Evolutionary conservation across 805 yeast genomes (phyloP).

Genomic region (Sugiyamaella americana): DNA sequence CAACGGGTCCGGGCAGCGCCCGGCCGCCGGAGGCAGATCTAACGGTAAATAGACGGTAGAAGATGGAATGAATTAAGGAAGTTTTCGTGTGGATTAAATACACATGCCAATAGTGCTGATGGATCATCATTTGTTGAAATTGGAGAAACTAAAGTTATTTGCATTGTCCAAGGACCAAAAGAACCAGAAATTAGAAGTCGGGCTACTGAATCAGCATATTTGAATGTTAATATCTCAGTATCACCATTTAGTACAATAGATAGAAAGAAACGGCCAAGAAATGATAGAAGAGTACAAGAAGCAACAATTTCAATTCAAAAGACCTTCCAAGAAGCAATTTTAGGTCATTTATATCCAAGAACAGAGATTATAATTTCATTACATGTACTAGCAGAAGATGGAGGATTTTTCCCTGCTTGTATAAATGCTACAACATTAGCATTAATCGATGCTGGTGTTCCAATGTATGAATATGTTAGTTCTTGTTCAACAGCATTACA

Average conservation of each 20-base stretch:
- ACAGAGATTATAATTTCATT: conserved; percentile 71
- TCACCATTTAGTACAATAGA: conserved; percentile 79
- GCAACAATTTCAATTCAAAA: conserved; percentile 28
- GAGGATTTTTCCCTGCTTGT: conserved; percentile 74
- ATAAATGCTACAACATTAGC: conserved; percentile 86
- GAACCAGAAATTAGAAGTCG: conserved; percentile 59
- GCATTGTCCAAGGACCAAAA: conserved; percentile 83
- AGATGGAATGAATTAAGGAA: conserved; percentile 89
- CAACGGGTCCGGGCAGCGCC: neutral
- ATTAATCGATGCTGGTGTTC: conserved; percentile 88
- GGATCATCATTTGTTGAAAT: conserved; percentile 91
- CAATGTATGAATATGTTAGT: conserved; percentile 85
- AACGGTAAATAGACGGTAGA: conserved; percentile 59
- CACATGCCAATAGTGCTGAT: conserved; percentile 77
- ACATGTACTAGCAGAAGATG: conserved; percentile 83
- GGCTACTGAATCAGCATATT: conserved; percentile 45
- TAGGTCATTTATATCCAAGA: conserved; percentile 71
- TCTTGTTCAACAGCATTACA: conserved; percentile 74
- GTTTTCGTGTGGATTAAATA: conserved; percentile 73
- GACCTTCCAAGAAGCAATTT: conserved; percentile 49
- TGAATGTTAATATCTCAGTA: conserved; percentile 60
- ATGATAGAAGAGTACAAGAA: conserved; percentile 44
- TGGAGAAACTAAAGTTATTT: conserved; percentile 84
- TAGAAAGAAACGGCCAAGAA: conserved; percentile 60
- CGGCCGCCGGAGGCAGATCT: neutral